These are phyloP conservation scores for Coleophoma cylindrospora DNA, from an alignment of 2,329 filamentous ascomycete species.

Conservation along the genomic window DNA sequence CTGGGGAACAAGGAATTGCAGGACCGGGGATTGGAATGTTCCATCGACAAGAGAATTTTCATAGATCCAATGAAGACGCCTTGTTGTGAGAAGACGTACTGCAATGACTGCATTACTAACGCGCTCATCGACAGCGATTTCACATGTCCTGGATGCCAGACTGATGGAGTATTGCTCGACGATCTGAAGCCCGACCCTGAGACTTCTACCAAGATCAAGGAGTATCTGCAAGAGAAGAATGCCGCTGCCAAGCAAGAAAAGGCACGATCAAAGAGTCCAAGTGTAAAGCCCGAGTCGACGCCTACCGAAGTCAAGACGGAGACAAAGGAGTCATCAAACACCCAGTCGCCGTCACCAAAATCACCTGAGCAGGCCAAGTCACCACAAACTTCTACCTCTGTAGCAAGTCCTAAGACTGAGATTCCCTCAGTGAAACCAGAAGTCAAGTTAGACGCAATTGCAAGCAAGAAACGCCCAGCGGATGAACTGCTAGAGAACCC, in stretches of 20 bases:
- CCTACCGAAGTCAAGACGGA: conserved; percentile 26
- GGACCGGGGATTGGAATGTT: conserved; percentile 84
- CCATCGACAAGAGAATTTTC: conserved; percentile 96
- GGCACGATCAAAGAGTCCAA: conserved; percentile 43
- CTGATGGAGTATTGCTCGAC: conserved; percentile 88
- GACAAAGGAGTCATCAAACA: conserved; percentile 20
- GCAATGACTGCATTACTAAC: conserved; percentile 99
- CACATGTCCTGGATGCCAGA: conserved; percentile 86
- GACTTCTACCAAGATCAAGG: conserved; percentile 70
- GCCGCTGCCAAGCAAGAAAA: conserved; percentile 30
- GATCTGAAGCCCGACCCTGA: conserved; percentile 82
- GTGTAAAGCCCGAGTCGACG: conserved; percentile 26
- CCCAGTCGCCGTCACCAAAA: conserved; percentile 27
- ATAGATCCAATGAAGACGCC: conserved; percentile 98
- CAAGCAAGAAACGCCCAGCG: conserved; percentile 71
- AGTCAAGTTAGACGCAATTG: conserved; percentile 27
- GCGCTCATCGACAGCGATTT: conserved; percentile 98
- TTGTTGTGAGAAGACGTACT: conserved; percentile 97
- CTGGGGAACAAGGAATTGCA: conserved; percentile 81
- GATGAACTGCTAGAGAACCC: conserved; percentile 65
- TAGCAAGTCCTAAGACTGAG: conserved; percentile 14
- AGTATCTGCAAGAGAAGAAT: conserved; percentile 58
- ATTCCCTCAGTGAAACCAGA: conserved; percentile 14
- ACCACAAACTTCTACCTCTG: conserved; percentile 17
- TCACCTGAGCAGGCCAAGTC: conserved; percentile 26